Percentiles rank a stretch among this genome's conserved stretches.
phyloP scores from a whole-genome alignment of 805 yeast genomes.

The Cephaloascus albidus region DNA sequence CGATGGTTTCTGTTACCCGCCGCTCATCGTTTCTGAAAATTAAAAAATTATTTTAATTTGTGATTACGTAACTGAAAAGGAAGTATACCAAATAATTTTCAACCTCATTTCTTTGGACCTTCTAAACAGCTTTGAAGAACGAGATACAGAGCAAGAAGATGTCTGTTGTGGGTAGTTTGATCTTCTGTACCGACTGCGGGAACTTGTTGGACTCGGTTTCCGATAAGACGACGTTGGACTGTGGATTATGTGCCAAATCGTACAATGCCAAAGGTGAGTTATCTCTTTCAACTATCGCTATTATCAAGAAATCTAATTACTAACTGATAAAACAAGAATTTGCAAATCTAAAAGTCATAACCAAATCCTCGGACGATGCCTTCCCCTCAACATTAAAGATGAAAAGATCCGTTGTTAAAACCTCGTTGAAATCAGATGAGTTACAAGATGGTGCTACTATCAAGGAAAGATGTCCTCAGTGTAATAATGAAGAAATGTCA shows the following conservation, averaged over 20 bases:
- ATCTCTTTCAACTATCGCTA: neutral
- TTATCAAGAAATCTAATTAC: conserved; percentile 2
- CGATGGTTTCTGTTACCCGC: neutral
- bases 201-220: conserved; percentile 69
- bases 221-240: conserved; percentile 38
- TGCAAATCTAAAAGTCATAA: conserved; percentile 74
- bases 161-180: conserved; percentile 94
- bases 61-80: neutral
- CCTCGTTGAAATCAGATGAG: conserved; percentile 66
- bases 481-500: conserved; percentile 97
- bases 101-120: too few species aligned
- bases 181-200: conserved; percentile 92
- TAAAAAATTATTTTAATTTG: too few species aligned
- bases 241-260: conserved; percentile 38
- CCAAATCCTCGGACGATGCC: conserved; percentile 85
- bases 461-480: conserved; percentile 96
- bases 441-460: conserved; percentile 93
- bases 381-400: conserved; percentile 80
- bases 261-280: conserved; percentile 13
- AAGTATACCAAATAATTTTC: too few species aligned
- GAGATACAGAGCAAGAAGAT: conserved; percentile 27
- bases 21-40: neutral
- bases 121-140: too few species aligned
- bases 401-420: conserved; percentile 86
- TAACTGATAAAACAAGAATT: conserved; percentile 29